Base-by-base conservation (phyloP, 2,329 filamentous ascomycete genomes). In the Fusarium temperatum region DNA sequence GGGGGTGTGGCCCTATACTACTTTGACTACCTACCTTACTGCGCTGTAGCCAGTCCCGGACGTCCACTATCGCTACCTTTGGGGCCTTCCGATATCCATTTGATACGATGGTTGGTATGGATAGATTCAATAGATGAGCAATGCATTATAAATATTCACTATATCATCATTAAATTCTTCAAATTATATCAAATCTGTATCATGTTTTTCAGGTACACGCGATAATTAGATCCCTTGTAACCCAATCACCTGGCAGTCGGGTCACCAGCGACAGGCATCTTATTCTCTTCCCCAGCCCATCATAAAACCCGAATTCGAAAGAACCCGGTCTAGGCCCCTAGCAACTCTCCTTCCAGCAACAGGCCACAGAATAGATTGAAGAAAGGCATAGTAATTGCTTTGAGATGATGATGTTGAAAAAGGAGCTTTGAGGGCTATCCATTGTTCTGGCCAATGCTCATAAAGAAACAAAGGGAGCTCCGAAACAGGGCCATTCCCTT, bases 261-360 rank as follows among this genome's bases (percentile, higher is more conserved):
- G 48, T 42, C 58, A 56, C 36, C 45, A 53, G 22, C n/a, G 51
- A 55, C 35, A 57, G 18, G 28, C 38, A 48, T 53, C 26, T 50
- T 38, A 63, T 57, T 66, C 50, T 60, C 55, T 61, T 60, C 50
- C 30, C 70, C 60, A 70, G 55, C 39, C 47, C 39, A 62, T 36
- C 11, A 28, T 28, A 38, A 24, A 70, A 55, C 54, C 66, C 71
- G 70, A 74, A 74, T 58, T 74, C 67, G 71, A 74, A 44, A 47
- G 35, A 36, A 53, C 45, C 57, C 48, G 56, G 64, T 32, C 56
- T 32, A 35, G 51, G 59, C 51, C 41, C 56, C 38, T 41, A 47
- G 53, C 38, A 51, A 32, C 38, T 55, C 61, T 44, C 42, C 58
- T 30, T 42, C 47, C 48, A 41, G 42, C 24, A 30, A 47, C 50